Percentiles rank a stretch among this genome's conserved stretches.
phyloP scores from a whole-genome alignment of 2,329 filamentous ascomycete species.

The Fusarium scirpi region DNA sequence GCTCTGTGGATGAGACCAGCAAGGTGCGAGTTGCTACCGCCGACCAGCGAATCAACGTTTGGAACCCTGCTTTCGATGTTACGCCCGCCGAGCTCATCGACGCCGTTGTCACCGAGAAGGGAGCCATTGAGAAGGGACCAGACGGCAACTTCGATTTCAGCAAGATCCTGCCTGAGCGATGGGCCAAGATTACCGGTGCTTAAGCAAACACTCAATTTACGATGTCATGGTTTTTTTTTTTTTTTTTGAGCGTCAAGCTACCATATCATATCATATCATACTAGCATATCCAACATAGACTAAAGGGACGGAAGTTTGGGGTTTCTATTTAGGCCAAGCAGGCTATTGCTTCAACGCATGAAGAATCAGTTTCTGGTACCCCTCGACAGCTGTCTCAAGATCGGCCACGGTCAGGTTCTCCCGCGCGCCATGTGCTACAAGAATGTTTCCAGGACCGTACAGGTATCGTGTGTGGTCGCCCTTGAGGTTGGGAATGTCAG shows the following conservation, averaged over 20 bases:
- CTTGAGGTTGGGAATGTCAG: slow-evolving; percentile 84
- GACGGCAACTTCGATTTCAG: slow-evolving; percentile 77
- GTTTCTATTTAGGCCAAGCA: slow-evolving; percentile 8
- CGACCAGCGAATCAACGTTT: slow-evolving; percentile 81
- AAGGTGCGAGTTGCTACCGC: slow-evolving; percentile 84
- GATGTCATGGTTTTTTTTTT: slow-evolving; percentile 20
- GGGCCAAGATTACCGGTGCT: slow-evolving; percentile 54
- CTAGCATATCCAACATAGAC: slow-evolving; percentile 44
- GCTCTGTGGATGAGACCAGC: slow-evolving; percentile 70
- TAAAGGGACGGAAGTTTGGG: slow-evolving; percentile 22
- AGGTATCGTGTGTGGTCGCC: slow-evolving; percentile 75
- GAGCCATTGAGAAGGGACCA: slow-evolving; percentile 81
- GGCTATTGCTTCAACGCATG: slow-evolving; percentile 60
- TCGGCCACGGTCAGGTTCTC: slow-evolving; percentile 83
- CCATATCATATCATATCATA: slow-evolving; percentile 33
- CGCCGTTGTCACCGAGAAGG: slow-evolving; percentile 92
- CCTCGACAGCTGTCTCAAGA: slow-evolving; percentile 81
- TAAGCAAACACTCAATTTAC: slow-evolving; percentile 20
- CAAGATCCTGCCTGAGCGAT: slow-evolving; percentile 67
- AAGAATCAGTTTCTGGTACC: slow-evolving; percentile 78
- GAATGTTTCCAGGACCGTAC: slow-evolving; percentile 78
- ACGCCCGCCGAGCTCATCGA: slow-evolving; percentile 91
- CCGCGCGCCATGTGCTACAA: slow-evolving; percentile 87
- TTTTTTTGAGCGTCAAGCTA: slow-evolving; percentile 28
- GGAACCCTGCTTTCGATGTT: slow-evolving; percentile 98